Evolutionary conservation across 306 rosid species (phyloP), one percentile per base, ranked within the genome.

Genomic region (Cajanus cajan): DNA sequence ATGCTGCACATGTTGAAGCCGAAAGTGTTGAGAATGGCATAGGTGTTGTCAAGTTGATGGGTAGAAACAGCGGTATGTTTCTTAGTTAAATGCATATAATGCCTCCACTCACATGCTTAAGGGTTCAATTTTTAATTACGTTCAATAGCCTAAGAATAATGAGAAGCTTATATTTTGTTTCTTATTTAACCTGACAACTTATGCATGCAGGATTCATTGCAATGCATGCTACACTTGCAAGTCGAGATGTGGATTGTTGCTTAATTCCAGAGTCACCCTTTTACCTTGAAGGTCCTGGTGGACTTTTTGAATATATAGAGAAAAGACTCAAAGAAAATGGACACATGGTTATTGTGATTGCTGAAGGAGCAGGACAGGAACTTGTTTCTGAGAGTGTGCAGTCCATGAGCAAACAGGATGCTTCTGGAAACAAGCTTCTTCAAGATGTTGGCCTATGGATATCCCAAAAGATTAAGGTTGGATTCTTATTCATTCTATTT

Each of bases 321-420:
- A 87, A 78, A 83, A 80, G 90, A 33, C 98, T 93, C 25, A 89
- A 71, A 80, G 99, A 95, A 83, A 88, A 84, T 5, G 99, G 96
- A 9, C 99, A 95, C 92, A 86, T 95, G 96, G 99, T 95, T 69
- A 87, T 95, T 33, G 99, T 95, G 77, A 87, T 93, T 34, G 99
- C 99, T 45, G 99, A 95, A 93, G 99, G 99, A 36, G 99, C 99
- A 1, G 99, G 96, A n/a, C 98, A 92, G 85, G 97, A 91, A 11
- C 90, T 92, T 68, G 82, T 91, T 28, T 87, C 97, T 21, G 94
- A 85, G 83, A 88, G 89, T 82, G 58, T 73, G 1, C 76, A 69
- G 40, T 80, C 90, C 52, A 47, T 24, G 82, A 70, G 61, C 16
- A 76, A 82, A 74, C 80, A 82, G 82, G 98, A 95, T 84, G 99